Evolutionary conservation across 2,329 filamentous ascomycete species (phyloP), one percentile per base, ranked within the genome.

Genomic region (Fusarium sp.): DNA sequence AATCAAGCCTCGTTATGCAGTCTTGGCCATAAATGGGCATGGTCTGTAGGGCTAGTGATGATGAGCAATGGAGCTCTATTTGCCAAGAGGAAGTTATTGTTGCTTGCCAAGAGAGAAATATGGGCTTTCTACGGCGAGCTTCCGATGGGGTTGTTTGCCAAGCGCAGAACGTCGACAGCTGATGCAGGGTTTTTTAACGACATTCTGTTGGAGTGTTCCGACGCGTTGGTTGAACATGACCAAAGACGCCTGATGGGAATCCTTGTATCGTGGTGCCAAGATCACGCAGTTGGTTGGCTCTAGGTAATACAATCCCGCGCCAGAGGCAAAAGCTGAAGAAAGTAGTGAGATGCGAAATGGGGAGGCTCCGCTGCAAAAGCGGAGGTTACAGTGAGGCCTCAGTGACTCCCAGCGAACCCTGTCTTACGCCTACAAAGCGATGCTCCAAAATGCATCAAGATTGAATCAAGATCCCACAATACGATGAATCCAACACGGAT

Each of bases 1-100:
- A 48, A 59, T 66, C 50, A 74, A 61, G 71, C 67, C 72, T 70
- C 70, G n/a, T 66, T 42, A 59, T 73, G 70, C 70, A 44, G 52
- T 45, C 55, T 56, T 63, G 50, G 32, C 66, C 66, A 38, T 24
- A 72, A 74, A 34, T 12, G 58, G 71, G 39, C 15, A 68, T 73
- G 52, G 70, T n/a, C 45, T 20, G 44, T 61, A 74, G 50, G 66
- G 62, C 70, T 67, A 67, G 59, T 28, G 34, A 41, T 22, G 45
- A 39, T 18, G 30, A 61, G 41, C 34, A 70, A 57, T 54, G 64
- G 52, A 68, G 50, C 39, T 52, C 8, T 61, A 39, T 34, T 20
- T 32, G 51, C 48, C 38, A 48, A 68, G 42, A 47, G 14, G 42
- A 39, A 41, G 22, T 68, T 55, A 50, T 62, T 63, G 42, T 36